Percentiles rank a stretch among this genome's conserved stretches.
Evolutionary conservation across 495 filamentous ascomycete species (phyloP).

Genomic region (Podospora didyma): DNA sequence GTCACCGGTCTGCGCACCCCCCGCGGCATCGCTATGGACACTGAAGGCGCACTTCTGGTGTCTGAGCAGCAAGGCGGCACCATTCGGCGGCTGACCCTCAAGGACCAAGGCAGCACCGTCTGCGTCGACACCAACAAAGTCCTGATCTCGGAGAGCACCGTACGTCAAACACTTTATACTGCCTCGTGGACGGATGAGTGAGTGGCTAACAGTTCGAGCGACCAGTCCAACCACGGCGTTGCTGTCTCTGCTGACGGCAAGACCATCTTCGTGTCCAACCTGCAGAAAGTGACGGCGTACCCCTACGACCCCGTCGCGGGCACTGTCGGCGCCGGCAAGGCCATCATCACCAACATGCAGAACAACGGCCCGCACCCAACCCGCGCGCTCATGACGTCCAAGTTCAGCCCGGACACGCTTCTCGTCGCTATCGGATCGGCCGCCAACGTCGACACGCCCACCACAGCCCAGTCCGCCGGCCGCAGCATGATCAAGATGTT

Average conservation of each 20-base stretch:
- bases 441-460: conserved; percentile 51
- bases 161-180: conserved; percentile 18
- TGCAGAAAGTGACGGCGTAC: conserved; percentile 50
- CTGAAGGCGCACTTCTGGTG: conserved; percentile 50
- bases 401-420: conserved; percentile 37
- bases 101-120: conserved; percentile 44
- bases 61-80: conserved; percentile 48
- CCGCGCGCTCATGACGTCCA: conserved; percentile 51
- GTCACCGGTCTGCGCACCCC: conserved; percentile 46
- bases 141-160: conserved; percentile 32
- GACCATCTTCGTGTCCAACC: conserved; percentile 56
- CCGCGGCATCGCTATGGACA: conserved; percentile 55
- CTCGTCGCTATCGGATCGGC: conserved; percentile 56
- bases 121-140: conserved; percentile 32
- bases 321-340: conserved; percentile 37
- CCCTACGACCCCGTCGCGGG: conserved; percentile 46
- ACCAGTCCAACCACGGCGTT: conserved; percentile 59
- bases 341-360: conserved; percentile 50
- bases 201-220: not conserved
- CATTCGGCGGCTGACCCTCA: conserved; percentile 40
- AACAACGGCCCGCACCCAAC: conserved; percentile 44
- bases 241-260: conserved; percentile 52
- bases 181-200: not conserved
- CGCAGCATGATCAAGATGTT: conserved; percentile 56
- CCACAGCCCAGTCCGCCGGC: conserved; percentile 39